Percentiles rank a stretch among this genome's conserved stretches.
phyloP scores from a whole-genome alignment of 768 basidiomycete species.

The Leccinum variicolor region DNA sequence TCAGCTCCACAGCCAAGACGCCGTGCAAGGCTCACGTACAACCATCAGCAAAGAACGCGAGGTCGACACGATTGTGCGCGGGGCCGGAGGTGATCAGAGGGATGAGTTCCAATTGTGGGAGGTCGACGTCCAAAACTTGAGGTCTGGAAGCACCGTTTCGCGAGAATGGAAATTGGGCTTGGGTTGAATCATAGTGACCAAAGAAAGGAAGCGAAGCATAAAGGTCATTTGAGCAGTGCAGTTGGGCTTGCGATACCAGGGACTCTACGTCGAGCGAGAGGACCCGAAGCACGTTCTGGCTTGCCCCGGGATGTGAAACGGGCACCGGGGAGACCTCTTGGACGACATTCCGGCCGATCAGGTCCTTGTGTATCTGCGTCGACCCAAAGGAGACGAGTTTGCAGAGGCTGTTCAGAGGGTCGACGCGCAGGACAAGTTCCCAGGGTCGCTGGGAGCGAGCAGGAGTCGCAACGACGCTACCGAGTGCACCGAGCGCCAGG shows the following conservation, averaged over 20 bases:
- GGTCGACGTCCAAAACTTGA: slow-evolving; percentile 6
- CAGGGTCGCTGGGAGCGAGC: slow-evolving; percentile 73
- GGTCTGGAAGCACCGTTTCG: neutral
- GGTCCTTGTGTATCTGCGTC: slow-evolving; percentile 20
- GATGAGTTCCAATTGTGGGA: slow-evolving; percentile 50
- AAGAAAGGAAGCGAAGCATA: neutral
- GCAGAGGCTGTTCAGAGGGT: slow-evolving; percentile 18
- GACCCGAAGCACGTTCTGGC: slow-evolving; percentile 13
- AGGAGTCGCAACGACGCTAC: slow-evolving; percentile 26
- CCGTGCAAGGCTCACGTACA: slow-evolving; percentile 43
- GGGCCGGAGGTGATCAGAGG: slow-evolving; percentile 62
- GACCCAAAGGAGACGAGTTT: slow-evolving; percentile 16
- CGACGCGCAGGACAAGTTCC: slow-evolving; percentile 30
- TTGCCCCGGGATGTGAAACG: slow-evolving; percentile 4
- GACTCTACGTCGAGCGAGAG: slow-evolving; percentile 17
- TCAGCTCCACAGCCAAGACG: neutral
- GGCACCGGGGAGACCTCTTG: slow-evolving; percentile 10
- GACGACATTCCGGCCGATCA: slow-evolving; percentile 9
- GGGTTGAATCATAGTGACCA: neutral
- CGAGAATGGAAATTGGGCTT: slow-evolving; percentile 16
- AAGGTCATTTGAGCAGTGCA: slow-evolving; percentile 25
- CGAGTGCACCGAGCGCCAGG: slow-evolving; percentile 1
- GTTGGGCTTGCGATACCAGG: slow-evolving; percentile 18
- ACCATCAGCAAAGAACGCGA: slow-evolving; percentile 77
- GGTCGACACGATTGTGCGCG: slow-evolving; percentile 62